Percentiles rank a stretch among this genome's conserved stretches.
Evolutionary conservation across 2,329 filamentous ascomycete species (phyloP).

Genomic region (Colletotrichum paranaense): DNA sequence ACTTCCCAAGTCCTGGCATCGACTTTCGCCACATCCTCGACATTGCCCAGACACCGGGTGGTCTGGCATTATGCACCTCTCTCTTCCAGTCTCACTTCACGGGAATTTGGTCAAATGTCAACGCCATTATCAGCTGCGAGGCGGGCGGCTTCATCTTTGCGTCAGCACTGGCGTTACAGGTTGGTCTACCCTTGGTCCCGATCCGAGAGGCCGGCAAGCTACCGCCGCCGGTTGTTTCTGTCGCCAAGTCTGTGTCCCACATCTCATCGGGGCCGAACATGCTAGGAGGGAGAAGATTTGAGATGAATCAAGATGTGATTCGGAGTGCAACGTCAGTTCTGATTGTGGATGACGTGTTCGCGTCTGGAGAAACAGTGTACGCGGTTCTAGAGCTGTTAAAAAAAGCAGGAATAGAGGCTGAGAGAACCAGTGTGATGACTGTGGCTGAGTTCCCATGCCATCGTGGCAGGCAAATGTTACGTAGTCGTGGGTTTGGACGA

Average conservation of each 20-base stretch:
- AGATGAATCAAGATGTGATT: constrained; percentile 60
- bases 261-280: constrained; percentile 58
- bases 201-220: constrained; percentile 70
- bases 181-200: constrained; percentile 57
- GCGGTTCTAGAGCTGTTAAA: constrained; percentile 61
- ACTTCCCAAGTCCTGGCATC: constrained; percentile 63
- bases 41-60: constrained; percentile 62
- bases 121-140: constrained; percentile 64
- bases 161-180: constrained; percentile 55
- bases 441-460: constrained; percentile 70
- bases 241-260: constrained; percentile 60
- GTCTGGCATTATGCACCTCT: constrained; percentile 61
- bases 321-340: constrained; percentile 55
- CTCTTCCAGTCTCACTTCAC: constrained; percentile 59
- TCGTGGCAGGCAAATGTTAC: constrained; percentile 60
- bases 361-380: constrained; percentile 65
- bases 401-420: constrained; percentile 52
- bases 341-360: constrained; percentile 71
- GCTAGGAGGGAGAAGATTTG: constrained; percentile 52
- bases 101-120: constrained; percentile 58
- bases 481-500: constrained; percentile 58
- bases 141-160: constrained; percentile 68
- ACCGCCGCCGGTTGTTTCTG: constrained; percentile 64
- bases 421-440: constrained; percentile 60
- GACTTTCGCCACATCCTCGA: constrained; percentile 69